Conservation (phyloP, 225 moss, liverwort and hornwort genomes). For the Ulota crispa region DNA sequence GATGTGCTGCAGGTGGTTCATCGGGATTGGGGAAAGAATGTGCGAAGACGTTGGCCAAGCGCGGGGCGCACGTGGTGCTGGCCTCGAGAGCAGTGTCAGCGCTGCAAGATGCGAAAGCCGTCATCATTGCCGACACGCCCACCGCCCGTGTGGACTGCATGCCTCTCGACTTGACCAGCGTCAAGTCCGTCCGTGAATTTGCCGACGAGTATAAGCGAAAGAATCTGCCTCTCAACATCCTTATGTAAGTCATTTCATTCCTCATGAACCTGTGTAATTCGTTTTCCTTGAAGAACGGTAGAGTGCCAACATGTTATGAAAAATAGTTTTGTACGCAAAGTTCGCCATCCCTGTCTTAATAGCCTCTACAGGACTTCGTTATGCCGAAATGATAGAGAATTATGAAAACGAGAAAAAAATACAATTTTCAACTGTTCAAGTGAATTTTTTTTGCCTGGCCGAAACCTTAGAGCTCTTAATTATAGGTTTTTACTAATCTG, state of each 20-base stretch:
- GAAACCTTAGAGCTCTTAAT: background rate
- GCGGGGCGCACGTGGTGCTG: slow-evolving; percentile 41
- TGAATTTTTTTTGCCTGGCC: background rate
- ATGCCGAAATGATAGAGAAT: no score
- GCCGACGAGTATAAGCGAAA: slow-evolving; percentile 43
- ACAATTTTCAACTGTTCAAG: background rate
- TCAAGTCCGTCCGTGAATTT: slow-evolving; percentile 39
- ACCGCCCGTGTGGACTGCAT: slow-evolving; percentile 45
- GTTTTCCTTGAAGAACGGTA: background rate
- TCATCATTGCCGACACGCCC: slow-evolving; percentile 35
- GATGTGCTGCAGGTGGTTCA: slow-evolving; percentile 25
- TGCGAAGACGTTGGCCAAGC: slow-evolving; percentile 40
- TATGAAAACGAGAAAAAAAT: no score
- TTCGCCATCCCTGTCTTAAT: no score
- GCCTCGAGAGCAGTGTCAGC: slow-evolving; percentile 28
- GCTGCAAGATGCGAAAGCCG: slow-evolving; percentile 29
- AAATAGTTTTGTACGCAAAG: no score
- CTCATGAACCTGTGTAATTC: background rate
- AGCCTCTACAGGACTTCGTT: no score
- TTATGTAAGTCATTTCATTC: slow-evolving; percentile 24
- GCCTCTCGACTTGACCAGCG: slow-evolving; percentile 35
- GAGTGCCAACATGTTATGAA: background rate
- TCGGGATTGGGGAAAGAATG: slow-evolving; percentile 48
- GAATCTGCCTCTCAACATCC: slow-evolving; percentile 41
- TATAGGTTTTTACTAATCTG: background rate